These are phyloP conservation scores for Boletus vinaceobasis DNA, from an alignment of 768 basidiomycete species.

Conservation along the genomic window DNA sequence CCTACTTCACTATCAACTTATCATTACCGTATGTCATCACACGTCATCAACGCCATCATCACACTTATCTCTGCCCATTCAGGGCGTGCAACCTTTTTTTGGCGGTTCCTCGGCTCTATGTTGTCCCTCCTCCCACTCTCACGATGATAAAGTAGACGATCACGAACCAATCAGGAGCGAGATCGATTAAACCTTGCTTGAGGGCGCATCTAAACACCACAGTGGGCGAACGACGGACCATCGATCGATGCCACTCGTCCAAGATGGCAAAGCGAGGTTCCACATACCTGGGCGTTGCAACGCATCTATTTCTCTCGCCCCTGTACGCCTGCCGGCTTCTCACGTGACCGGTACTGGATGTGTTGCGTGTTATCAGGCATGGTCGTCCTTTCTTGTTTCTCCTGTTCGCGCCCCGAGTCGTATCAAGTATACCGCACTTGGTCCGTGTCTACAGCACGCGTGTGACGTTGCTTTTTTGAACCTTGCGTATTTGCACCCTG, in stretches of 20 bases:
- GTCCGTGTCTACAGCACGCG: not conserved
- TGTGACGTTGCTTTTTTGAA: not conserved
- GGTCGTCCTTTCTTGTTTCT: not conserved
- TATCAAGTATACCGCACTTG: not conserved
- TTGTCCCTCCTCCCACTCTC: conserved; percentile 10
- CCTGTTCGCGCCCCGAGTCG: no score
- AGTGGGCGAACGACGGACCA: not conserved
- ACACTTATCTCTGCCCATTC: conserved; percentile 15
- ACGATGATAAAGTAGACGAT: conserved; percentile 2
- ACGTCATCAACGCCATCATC: conserved; percentile 2
- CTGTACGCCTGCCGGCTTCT: not conserved
- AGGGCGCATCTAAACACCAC: not conserved
- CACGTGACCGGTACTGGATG: not conserved
- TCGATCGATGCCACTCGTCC: conserved; percentile 3
- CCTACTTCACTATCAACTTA: not conserved
- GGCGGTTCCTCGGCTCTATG: not conserved
- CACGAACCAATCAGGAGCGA: conserved; percentile 5
- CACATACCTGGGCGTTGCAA: not conserved
- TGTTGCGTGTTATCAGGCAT: not conserved
- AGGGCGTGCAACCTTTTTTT: conserved; percentile 6
- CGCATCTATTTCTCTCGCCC: not conserved
- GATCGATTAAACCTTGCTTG: conserved; percentile 20
- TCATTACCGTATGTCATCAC: not conserved
- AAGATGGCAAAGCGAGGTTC: conserved; percentile 5
- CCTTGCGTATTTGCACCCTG: not conserved